Evolutionary conservation across 805 yeast genomes (phyloP).

Genomic region (Candida corydali): DNA sequence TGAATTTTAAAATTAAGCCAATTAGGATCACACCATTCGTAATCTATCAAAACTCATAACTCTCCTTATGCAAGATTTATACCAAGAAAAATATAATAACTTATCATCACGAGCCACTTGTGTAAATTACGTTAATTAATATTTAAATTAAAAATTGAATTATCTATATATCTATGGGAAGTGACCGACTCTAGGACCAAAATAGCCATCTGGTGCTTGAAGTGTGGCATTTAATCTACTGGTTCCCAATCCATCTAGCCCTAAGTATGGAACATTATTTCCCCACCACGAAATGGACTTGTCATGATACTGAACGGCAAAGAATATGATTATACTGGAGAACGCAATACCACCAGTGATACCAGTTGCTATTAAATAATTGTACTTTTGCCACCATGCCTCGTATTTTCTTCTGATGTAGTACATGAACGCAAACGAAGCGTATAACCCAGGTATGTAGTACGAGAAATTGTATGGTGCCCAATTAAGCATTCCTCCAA

Average conservation of each 20-base stretch:
- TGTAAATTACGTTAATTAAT: too few species aligned
- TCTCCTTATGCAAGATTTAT: too few species aligned
- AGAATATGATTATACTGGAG: conserved; percentile 52
- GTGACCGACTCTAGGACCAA: conserved; percentile 29
- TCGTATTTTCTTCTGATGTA: conserved; percentile 41
- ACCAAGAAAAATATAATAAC: too few species aligned
- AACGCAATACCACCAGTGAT: conserved; percentile 56
- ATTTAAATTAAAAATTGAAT: too few species aligned
- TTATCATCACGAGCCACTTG: too few species aligned
- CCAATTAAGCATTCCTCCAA: conserved; percentile 40
- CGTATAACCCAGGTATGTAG: conserved; percentile 50
- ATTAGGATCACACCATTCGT: too few species aligned
- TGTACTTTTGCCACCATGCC: conserved; percentile 65
- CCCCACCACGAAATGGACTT: conserved; percentile 60
- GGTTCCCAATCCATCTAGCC: conserved; percentile 17
- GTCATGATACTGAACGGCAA: conserved; percentile 43
- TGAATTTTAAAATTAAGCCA: too few species aligned
- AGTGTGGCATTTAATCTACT: conserved; percentile 15
- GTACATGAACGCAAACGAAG: conserved; percentile 50
- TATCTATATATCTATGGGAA: too few species aligned
- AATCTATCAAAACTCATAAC: too few species aligned
- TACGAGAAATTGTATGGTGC: conserved; percentile 45
- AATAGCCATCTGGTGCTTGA: conserved; percentile 26
- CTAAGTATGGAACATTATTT: conserved; percentile 26
- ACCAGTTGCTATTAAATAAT: conserved; percentile 51